Conservation (phyloP, 176 grass and related monocot genomes). For the Tuctoria greenei region DNA sequence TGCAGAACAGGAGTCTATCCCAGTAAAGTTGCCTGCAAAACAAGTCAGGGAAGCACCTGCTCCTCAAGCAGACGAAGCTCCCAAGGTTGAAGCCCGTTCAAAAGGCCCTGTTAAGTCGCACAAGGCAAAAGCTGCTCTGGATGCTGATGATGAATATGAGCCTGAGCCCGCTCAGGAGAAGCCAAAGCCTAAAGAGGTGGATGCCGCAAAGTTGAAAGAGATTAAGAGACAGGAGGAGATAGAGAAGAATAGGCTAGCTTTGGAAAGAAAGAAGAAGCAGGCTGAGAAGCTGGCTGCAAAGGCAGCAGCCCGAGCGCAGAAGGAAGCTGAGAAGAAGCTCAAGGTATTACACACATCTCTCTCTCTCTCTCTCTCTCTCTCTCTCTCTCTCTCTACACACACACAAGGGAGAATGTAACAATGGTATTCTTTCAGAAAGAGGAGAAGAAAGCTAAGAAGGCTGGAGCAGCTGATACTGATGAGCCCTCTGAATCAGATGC, state of each 20-base stretch:
- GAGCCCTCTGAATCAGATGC: slow-evolving; percentile 57
- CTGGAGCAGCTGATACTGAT: slow-evolving; percentile 35
- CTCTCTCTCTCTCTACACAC: neutral
- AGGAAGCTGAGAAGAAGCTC: slow-evolving; percentile 76
- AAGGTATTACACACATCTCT: slow-evolving; percentile 51
- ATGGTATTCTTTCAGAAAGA: slow-evolving; percentile 57
- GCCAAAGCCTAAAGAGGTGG: slow-evolving; percentile 53
- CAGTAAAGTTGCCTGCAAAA: slow-evolving; percentile 44
- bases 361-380: too few relatives aligned
- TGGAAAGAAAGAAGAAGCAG: slow-evolving; percentile 90
- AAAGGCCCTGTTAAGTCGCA: slow-evolving; percentile 38
- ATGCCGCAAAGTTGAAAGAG: slow-evolving; percentile 77
- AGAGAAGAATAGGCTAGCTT: slow-evolving; percentile 73
- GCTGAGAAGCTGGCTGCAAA: slow-evolving; percentile 83
- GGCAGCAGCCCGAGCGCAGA: slow-evolving; percentile 69
- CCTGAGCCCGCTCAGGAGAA: slow-evolving; percentile 57
- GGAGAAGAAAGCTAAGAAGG: slow-evolving; percentile 78
- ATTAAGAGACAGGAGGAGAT: slow-evolving; percentile 92
- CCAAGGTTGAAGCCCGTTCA: slow-evolving; percentile 44
- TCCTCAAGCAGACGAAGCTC: slow-evolving; percentile 35
- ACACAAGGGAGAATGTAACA: neutral
- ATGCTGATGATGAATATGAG: slow-evolving; percentile 39
- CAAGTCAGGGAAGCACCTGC: slow-evolving; percentile 46
- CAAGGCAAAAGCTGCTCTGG: slow-evolving; percentile 49
- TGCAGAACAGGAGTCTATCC: slow-evolving; percentile 46